Conservation (phyloP, 2,329 filamentous ascomycete species). For the Colletotrichum zoysiae region DNA sequence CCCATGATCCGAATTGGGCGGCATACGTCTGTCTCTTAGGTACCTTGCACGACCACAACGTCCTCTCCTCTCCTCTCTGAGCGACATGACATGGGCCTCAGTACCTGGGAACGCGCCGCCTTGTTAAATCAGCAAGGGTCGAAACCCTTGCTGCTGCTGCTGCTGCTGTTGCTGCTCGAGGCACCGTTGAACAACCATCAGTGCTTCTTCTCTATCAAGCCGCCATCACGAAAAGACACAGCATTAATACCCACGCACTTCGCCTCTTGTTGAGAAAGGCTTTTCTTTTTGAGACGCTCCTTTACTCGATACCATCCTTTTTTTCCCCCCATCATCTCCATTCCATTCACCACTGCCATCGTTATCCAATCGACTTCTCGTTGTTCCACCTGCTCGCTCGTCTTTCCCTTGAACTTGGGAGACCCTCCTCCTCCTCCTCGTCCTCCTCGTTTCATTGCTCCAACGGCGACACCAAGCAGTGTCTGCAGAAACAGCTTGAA, state of each 20-base stretch:
- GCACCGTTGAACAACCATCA: constrained; percentile 5
- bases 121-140: constrained; percentile 36
- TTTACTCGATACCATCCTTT: constrained; percentile 16
- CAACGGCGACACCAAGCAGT: constrained; percentile 12
- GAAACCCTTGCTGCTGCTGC: constrained; percentile 26
- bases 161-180: constrained; percentile 26
- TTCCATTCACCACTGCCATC: neutral
- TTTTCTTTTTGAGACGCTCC: constrained; percentile 1
- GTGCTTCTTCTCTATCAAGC: constrained; percentile 12
- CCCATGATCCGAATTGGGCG: constrained; percentile 16
- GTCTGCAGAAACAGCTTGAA: constrained; percentile 8
- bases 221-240: constrained; percentile 24
- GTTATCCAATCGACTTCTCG: neutral
- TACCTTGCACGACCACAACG: constrained; percentile 29
- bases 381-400: constrained; percentile 12
- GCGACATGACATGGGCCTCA: constrained; percentile 26
- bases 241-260: constrained; percentile 27
- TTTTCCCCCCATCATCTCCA: too few species aligned
- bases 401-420: constrained; percentile 13
- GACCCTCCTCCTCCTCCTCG: neutral
- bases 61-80: neutral
- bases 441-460: constrained; percentile 12
- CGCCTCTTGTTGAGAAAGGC: constrained; percentile 9
- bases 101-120: constrained; percentile 1
- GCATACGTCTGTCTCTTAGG: constrained; percentile 13